Evolutionary conservation across 257 asterid genomes (phyloP), one percentile per base, ranked within the genome.

Genomic region (Voacanga thouarsii): DNA sequence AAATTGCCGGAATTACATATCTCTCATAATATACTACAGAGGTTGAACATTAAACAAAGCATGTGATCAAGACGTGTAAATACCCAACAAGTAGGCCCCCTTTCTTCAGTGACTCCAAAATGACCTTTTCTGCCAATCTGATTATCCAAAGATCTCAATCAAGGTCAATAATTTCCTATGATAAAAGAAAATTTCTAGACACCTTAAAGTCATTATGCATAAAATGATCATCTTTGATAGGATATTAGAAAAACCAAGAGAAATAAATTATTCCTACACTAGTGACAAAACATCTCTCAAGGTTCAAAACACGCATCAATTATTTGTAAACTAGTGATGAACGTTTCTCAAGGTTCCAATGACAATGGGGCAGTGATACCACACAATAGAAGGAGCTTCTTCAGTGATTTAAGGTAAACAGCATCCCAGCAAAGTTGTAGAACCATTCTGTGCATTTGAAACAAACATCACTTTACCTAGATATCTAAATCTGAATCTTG

Each of bases 61-160:
- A 78, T 24, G 55, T 51, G 70, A 81, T 71, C 51, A 75, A 76
- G 75, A 78, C 24, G 68, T 21, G 74, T 63, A 77, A 76, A 72
- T 91, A 92, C 99, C 99, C 99, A 41, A 74, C 75, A 75, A 95
- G 94, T 81, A 95, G 89, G 78, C 83, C 50, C 74, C 91, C 94
- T 84, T 88, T 88, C 84, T 87, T 93, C 88, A 95, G 75, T 19
- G 96, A 86, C 86, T 89, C 93, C 49, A 95, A 82, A 72, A 89
- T 82, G 71, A 75, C 82, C 77, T 84, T 91, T 86, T 95, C 98
- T 49, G 99, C 97, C 81, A 95, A 87, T 79, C 99, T 95, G 89
- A 72, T 74, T 72, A 76, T 41, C 69, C 79, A 76, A 81, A 77
- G 9, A 68, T 51, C 28, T 26, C 75, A 59, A 80, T 64, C 76